A percentile compares a stretch with the other conserved stretches of the same genome.
phyloP scores from a whole-genome alignment of 2,329 filamentous ascomycete species.

The Corynespora cassiicola region DNA sequence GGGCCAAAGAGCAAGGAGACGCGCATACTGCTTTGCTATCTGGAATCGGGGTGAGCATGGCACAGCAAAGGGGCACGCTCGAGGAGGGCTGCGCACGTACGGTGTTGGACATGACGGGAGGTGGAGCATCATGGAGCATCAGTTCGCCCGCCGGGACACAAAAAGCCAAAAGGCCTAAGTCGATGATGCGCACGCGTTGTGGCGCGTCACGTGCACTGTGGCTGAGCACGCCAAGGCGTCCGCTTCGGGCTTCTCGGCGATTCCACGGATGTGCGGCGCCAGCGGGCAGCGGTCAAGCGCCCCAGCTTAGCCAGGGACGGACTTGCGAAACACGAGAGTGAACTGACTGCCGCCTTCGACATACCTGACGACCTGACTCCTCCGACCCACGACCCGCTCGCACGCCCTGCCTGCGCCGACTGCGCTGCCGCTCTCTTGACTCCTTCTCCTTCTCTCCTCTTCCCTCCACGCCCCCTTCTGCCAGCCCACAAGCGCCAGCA shows the following conservation, averaged over 20 bases:
- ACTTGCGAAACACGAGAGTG: slow-evolving; percentile 18
- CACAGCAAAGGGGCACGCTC: not conserved
- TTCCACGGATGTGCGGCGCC: no score
- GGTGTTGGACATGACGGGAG: slow-evolving; percentile 15
- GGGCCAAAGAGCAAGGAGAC: slow-evolving; percentile 58
- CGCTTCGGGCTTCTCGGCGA: slow-evolving; percentile 1
- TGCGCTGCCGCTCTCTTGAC: slow-evolving; percentile 11
- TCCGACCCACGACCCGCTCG: no score
- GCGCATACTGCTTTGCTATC: slow-evolving; percentile 56
- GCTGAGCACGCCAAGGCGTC: not conserved
- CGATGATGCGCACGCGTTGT: not conserved
- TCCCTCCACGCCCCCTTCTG: slow-evolving; percentile 4
- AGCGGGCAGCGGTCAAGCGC: no score
- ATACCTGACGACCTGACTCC: slow-evolving; percentile 11
- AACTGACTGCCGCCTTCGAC: slow-evolving; percentile 7
- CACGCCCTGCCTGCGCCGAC: slow-evolving; percentile 5
- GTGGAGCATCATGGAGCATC: not conserved
- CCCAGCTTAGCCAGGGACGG: slow-evolving; percentile 8
- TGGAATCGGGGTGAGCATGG: slow-evolving; percentile 8
- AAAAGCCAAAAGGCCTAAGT: not conserved
- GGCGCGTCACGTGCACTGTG: slow-evolving; percentile 12
- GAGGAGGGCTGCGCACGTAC: slow-evolving; percentile 9
- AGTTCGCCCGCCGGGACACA: slow-evolving; percentile 5
- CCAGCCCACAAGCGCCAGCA: slow-evolving; percentile 31
- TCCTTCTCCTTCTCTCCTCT: slow-evolving; percentile 11